A percentile compares a stretch with the other conserved stretches of the same genome.
These are phyloP conservation scores for Stemphylium beticola DNA, from an alignment of 2,329 filamentous ascomycete species.

Conservation along the genomic window DNA sequence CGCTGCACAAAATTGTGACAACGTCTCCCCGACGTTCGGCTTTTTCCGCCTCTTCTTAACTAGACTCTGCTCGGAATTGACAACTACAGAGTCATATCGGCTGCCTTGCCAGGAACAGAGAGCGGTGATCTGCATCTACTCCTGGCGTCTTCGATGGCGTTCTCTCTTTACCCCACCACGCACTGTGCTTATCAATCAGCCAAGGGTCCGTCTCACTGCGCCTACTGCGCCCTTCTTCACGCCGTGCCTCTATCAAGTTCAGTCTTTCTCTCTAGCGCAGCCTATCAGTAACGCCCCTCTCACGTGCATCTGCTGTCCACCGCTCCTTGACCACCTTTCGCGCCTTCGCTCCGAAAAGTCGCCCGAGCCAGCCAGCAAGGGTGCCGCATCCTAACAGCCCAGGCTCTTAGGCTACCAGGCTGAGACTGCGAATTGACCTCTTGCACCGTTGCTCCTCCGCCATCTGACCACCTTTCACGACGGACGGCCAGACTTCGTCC, in stretches of 20 bases:
- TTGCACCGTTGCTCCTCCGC: constrained; percentile 16
- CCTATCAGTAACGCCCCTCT: constrained; percentile 18
- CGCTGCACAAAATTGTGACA: no score
- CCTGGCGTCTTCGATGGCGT: constrained; percentile 22
- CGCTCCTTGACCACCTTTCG: constrained; percentile 21
- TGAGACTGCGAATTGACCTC: constrained; percentile 14
- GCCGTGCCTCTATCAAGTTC: background rate
- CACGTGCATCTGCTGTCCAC: constrained; percentile 17
- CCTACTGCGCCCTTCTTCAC: constrained; percentile 25
- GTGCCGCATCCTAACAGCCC: constrained; percentile 9
- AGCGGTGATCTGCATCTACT: constrained; percentile 8
- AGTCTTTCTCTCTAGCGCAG: constrained; percentile 14
- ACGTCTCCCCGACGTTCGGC: background rate
- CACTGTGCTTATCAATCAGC: constrained; percentile 30
- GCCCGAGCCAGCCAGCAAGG: constrained; percentile 25
- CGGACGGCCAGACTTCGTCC: background rate
- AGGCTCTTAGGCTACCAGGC: constrained; percentile 7
- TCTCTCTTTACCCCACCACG: constrained; percentile 29
- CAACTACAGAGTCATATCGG: background rate
- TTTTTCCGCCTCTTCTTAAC: no score
- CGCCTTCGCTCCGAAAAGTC: constrained; percentile 21
- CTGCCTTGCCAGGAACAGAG: constrained; percentile 27
- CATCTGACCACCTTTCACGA: constrained; percentile 17
- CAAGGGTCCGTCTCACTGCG: constrained; percentile 3
- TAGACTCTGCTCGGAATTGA: no score